phyloP scores from a whole-genome alignment of 257 asterid species.

The Solanum piurae region DNA sequence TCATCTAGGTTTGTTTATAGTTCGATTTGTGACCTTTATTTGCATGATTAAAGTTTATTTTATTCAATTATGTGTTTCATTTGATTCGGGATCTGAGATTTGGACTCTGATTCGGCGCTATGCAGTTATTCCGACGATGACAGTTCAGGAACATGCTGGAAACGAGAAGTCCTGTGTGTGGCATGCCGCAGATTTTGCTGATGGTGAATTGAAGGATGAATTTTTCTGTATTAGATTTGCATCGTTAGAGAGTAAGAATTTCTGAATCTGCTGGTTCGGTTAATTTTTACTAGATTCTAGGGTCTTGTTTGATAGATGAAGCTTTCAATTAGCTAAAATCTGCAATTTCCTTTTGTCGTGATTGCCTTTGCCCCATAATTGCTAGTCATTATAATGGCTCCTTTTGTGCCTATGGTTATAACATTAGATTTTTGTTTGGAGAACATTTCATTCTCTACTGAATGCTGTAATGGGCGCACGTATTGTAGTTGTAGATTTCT shows the following conservation, averaged over 20 bases:
- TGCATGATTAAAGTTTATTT: background rate
- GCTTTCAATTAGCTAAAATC: background rate
- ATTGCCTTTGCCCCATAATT: background rate
- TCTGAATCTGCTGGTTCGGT: background rate
- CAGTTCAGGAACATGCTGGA: conserved; percentile 40
- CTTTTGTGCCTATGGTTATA: background rate
- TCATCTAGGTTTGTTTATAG: conserved; percentile 25
- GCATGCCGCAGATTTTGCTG: conserved; percentile 45
- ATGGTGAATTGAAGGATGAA: conserved; percentile 42
- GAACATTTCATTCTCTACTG: background rate
- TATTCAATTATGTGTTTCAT: background rate
- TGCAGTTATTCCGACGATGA: conserved; percentile 27
- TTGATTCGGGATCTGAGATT: background rate
- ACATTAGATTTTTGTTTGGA: background rate
- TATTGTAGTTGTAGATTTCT: background rate
- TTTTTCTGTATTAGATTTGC: conserved; percentile 39
- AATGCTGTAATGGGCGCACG: background rate
- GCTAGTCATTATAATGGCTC: background rate
- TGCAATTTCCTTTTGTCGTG: background rate
- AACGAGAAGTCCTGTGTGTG: conserved; percentile 43
- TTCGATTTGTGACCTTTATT: background rate
- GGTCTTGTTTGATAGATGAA: background rate
- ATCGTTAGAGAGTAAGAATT: conserved; percentile 31
- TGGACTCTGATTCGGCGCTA: background rate
- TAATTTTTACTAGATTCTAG: background rate